phyloP scores from a whole-genome alignment of 2,329 filamentous ascomycete species.

The Camillea tinctor region DNA sequence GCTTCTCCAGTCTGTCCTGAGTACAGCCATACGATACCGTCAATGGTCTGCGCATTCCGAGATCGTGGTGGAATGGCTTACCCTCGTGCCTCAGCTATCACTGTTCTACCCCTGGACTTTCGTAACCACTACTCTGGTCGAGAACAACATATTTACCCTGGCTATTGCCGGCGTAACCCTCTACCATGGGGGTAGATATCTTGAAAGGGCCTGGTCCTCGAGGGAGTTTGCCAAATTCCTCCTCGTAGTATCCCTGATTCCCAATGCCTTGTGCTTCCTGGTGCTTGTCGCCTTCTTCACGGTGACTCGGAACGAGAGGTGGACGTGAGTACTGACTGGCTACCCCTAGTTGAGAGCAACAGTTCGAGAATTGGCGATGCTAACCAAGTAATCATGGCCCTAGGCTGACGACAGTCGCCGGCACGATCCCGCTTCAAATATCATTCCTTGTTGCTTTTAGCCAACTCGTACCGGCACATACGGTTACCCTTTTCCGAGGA shows the following conservation, averaged over 20 bases:
- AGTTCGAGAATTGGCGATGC: conserved; percentile 2
- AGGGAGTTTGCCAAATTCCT: conserved; percentile 90
- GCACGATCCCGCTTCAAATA: conserved; percentile 85
- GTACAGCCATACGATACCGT: conserved; percentile 72
- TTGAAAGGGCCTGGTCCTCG: conserved; percentile 94
- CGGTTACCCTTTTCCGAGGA: conserved; percentile 88
- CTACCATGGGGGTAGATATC: conserved; percentile 89
- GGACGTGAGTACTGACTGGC: conserved; percentile 57
- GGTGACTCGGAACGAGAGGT: conserved; percentile 63
- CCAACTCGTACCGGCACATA: conserved; percentile 95
- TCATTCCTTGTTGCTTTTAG: conserved; percentile 96
- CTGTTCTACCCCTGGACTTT: conserved; percentile 93
- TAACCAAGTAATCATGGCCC: conserved; percentile 12
- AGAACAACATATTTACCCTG: conserved; percentile 89
- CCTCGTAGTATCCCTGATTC: conserved; percentile 71
- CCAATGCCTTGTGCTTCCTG: conserved; percentile 74
- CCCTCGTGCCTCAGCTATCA: conserved; percentile 79
- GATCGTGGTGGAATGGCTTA: conserved; percentile 81
- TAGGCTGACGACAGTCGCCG: conserved; percentile 79
- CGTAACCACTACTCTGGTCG: conserved; percentile 79
- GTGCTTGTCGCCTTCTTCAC: conserved; percentile 73
- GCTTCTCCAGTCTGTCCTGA: conserved; percentile 76
- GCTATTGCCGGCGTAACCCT: conserved; percentile 73
- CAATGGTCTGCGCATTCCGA: conserved; percentile 63
- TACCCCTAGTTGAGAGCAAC: conserved; percentile 2